A percentile compares a stretch with the other conserved stretches of the same genome.
Conservation (phyloP, 2,329 filamentous ascomycete genomes). For the Diaporthe sp. region DNA sequence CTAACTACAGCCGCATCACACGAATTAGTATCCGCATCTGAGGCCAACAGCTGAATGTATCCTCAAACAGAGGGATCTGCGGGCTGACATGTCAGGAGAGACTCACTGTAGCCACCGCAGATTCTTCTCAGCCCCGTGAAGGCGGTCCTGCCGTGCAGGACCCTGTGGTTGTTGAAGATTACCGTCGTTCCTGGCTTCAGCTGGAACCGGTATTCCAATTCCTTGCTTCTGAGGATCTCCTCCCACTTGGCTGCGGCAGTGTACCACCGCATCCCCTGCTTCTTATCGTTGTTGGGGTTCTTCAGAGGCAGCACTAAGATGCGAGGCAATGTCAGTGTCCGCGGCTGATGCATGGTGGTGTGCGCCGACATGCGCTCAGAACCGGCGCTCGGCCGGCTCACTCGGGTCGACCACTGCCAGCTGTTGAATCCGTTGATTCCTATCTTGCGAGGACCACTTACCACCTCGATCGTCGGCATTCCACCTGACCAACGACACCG, state of each 20-base stretch:
- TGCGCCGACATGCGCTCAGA: no score
- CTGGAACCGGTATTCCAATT: constrained; percentile 84
- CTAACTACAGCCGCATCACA: constrained; percentile 68
- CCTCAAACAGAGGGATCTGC: neutral
- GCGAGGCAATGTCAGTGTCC: constrained; percentile 9
- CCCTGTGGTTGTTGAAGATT: constrained; percentile 96
- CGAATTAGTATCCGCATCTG: constrained; percentile 39
- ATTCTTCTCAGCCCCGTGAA: constrained; percentile 90
- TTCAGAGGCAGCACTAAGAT: constrained; percentile 66
- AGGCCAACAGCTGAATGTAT: neutral
- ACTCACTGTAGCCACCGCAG: constrained; percentile 91
- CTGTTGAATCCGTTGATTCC: neutral
- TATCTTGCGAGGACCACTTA: constrained; percentile 15
- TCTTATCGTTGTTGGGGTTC: constrained; percentile 39
- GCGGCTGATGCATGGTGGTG: neutral
- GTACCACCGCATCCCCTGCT: constrained; percentile 75
- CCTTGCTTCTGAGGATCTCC: constrained; percentile 73
- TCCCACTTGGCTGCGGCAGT: constrained; percentile 82
- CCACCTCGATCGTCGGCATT: constrained; percentile 89
- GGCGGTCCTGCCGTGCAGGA: constrained; percentile 86
- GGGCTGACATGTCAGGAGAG: constrained; percentile 3
- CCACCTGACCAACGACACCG: constrained; percentile 75
- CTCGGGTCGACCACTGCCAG: neutral
- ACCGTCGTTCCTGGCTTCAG: constrained; percentile 83
- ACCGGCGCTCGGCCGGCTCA: neutral